These are phyloP conservation scores for Xylaria multiplex DNA, from an alignment of 2,329 filamentous ascomycete species.

Conservation along the genomic window DNA sequence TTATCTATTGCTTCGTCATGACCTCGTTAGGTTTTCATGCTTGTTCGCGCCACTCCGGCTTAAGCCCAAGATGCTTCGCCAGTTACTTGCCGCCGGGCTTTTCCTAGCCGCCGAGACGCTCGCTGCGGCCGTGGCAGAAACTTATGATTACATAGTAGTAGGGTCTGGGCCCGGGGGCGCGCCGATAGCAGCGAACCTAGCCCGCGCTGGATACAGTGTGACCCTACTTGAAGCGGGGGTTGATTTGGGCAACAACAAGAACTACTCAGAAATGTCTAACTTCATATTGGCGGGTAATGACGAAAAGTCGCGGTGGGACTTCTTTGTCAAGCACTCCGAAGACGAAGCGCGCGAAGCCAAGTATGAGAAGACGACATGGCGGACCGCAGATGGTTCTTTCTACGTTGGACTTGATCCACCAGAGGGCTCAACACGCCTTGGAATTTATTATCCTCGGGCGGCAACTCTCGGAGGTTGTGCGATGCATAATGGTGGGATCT, in stretches of 20 bases:
- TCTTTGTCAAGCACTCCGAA: constrained; percentile 65
- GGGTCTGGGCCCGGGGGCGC: constrained; percentile 66
- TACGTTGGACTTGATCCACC: constrained; percentile 50
- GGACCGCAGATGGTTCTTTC: constrained; percentile 45
- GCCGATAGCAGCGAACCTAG: constrained; percentile 63
- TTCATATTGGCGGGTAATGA: constrained; percentile 55
- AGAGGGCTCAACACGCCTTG: constrained; percentile 46
- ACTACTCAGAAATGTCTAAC: constrained; percentile 46
- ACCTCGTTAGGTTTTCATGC: neutral
- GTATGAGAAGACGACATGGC: constrained; percentile 48
- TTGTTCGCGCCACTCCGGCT: neutral
- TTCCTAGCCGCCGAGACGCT: constrained; percentile 33
- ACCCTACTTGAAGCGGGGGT: constrained; percentile 67
- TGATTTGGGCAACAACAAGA: constrained; percentile 52
- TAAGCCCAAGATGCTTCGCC: constrained; percentile 37
- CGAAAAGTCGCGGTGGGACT: constrained; percentile 61
- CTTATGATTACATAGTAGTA: constrained; percentile 58
- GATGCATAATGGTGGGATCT: constrained; percentile 48
- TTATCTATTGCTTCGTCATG: constrained; percentile 2
- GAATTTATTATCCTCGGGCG: constrained; percentile 50
- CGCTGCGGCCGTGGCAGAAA: constrained; percentile 32
- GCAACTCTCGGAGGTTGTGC: constrained; percentile 51
- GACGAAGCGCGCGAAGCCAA: constrained; percentile 63
- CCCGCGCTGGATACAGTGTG: constrained; percentile 62
- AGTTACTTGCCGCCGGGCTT: constrained; percentile 36